These are phyloP conservation scores for Botrytis pseudocinerea DNA, from an alignment of 2,329 filamentous ascomycete species.

Conservation along the genomic window DNA sequence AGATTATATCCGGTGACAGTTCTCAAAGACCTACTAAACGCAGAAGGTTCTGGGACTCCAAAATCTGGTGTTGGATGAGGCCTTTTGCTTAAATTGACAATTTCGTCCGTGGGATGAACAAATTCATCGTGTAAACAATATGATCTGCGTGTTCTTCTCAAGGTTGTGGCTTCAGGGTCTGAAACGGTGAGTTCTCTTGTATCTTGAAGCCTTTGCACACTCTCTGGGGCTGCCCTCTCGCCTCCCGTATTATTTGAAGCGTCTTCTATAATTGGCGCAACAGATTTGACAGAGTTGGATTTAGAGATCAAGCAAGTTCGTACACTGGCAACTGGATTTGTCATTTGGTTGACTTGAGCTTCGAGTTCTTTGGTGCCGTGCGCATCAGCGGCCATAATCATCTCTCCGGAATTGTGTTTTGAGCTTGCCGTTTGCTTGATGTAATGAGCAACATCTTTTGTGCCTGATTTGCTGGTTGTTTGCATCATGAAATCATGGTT, in stretches of 20 bases:
- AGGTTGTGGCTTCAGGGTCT: neutral
- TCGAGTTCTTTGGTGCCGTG: neutral
- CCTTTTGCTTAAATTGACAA: no score
- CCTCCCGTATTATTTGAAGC: neutral
- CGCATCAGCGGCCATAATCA: no score
- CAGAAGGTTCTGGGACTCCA: neutral
- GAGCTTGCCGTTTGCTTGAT: no score
- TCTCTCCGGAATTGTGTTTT: neutral
- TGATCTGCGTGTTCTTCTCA: neutral
- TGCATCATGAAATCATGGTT: no score
- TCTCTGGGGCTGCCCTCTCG: neutral
- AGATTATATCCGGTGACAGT: neutral
- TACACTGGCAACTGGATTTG: no score
- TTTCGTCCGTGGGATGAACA: no score
- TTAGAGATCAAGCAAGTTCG: neutral
- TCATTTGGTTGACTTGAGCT: neutral
- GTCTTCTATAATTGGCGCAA: neutral
- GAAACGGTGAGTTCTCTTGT: fast-evolving
- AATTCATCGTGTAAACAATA: no score
- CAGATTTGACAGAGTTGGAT: neutral
- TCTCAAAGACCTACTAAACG: neutral
- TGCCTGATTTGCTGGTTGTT: no score
- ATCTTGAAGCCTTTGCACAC: neutral
- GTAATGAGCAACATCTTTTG: no score
- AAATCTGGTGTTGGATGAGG: no score